phyloP scores from a whole-genome alignment of 78 protist genomes.

The Polysphondylium violaceum region DNA sequence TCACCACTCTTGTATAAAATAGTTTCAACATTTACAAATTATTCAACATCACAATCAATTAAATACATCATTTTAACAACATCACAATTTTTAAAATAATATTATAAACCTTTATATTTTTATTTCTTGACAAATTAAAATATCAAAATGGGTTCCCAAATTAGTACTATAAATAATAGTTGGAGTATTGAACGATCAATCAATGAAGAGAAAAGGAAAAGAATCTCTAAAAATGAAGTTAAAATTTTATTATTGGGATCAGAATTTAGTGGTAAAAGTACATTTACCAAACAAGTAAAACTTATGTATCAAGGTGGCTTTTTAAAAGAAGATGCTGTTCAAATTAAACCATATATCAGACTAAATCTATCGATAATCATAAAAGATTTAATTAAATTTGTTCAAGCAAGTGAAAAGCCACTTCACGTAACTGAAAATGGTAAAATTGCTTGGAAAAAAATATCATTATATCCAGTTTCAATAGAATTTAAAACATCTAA shows the following conservation, averaged over 20 bases:
- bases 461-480: background rate
- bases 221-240: background rate
- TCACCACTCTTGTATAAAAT: too few relatives aligned
- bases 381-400: constrained; percentile 30
- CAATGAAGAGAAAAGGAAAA: constrained; percentile 6
- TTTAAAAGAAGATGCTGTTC: background rate
- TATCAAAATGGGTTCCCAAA: constrained; percentile 9
- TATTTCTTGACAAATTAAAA: background rate
- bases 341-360: constrained; percentile 20
- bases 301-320: constrained; percentile 12
- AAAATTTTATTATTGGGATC: constrained; percentile 17
- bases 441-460: constrained; percentile 27
- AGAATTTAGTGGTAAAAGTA: constrained; percentile 1
- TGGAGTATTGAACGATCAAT: constrained; percentile 22
- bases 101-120: too few relatives aligned
- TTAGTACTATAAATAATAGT: constrained; percentile 1
- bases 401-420: background rate
- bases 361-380: background rate
- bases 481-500: background rate
- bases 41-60: too few relatives aligned
- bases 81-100: too few relatives aligned
- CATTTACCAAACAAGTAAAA: constrained; percentile 27
- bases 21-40: too few relatives aligned
- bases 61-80: too few relatives aligned
- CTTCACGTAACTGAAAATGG: background rate